Evolutionary conservation across 495 filamentous ascomycete species (phyloP).

Genomic region (Staphylotrichum tortipilum): DNA sequence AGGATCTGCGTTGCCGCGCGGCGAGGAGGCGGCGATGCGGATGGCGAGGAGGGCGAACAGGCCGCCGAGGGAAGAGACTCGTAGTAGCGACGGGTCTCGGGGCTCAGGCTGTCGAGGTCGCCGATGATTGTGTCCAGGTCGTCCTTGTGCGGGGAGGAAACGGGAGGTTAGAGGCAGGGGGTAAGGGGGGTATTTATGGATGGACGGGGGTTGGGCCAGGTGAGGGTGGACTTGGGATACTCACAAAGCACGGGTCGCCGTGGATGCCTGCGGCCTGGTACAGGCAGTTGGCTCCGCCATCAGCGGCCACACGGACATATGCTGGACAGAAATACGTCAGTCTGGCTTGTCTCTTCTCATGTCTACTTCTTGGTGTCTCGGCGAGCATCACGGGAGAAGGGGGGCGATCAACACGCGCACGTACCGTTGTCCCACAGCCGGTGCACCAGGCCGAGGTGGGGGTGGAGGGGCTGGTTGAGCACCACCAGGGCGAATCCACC

Average conservation of each 20-base stretch:
- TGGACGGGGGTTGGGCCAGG: too few species aligned
- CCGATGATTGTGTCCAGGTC: constrained; percentile 68
- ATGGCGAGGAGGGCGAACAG: too few species aligned
- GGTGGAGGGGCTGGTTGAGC: constrained; percentile 63
- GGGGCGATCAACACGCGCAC: constrained; percentile 10
- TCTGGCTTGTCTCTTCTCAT: not conserved
- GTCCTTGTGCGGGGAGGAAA: constrained; percentile 34
- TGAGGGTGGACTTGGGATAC: too few species aligned
- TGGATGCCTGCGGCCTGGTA: constrained; percentile 43
- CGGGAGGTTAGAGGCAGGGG: not conserved
- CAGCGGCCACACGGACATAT: constrained; percentile 61
- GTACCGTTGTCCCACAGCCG: constrained; percentile 53
- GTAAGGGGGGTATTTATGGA: not conserved
- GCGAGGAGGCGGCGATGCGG: too few species aligned
- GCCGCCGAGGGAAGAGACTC: too few species aligned
- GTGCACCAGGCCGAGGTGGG: constrained; percentile 37
- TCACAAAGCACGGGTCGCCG: constrained; percentile 17
- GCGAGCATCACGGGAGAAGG: too few species aligned
- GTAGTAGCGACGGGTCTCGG: constrained; percentile 53
- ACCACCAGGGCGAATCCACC: constrained; percentile 53
- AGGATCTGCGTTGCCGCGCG: constrained; percentile 51
- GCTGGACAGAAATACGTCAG: constrained; percentile 30
- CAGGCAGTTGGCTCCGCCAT: constrained; percentile 83
- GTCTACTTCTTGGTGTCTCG: too few species aligned
- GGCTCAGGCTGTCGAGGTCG: constrained; percentile 75